Evolutionary conservation across 2,329 filamentous ascomycete species (phyloP).

Genomic region (Pseudogymnoascus sp.): DNA sequence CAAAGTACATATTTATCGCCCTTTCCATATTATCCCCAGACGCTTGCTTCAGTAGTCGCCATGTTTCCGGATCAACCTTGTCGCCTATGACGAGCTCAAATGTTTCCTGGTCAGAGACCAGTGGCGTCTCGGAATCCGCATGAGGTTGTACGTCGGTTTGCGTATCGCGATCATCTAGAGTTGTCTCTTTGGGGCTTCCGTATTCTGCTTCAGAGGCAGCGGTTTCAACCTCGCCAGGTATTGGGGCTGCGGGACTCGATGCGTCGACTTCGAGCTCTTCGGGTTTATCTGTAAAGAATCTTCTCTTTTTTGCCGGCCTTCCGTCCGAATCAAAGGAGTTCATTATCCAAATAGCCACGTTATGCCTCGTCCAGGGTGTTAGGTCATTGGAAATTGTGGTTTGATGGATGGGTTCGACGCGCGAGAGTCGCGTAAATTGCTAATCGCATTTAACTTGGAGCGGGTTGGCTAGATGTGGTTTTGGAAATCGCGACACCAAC

Average conservation of each 20-base stretch:
- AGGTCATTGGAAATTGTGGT: background rate
- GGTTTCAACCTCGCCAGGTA: background rate
- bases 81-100: slow-evolving; percentile 55
- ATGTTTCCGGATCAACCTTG: slow-evolving; percentile 40
- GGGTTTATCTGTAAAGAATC: slow-evolving; percentile 36
- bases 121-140: slow-evolving; percentile 14
- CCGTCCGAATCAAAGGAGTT: slow-evolving; percentile 32
- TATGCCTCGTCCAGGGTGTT: background rate
- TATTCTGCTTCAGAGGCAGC: background rate
- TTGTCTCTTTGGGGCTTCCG: background rate
- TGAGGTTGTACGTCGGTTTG: slow-evolving; percentile 20
- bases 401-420: background rate
- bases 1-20: slow-evolving; percentile 63
- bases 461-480: slow-evolving; percentile 1
- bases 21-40: slow-evolving; percentile 52
- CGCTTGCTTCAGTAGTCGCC: slow-evolving; percentile 43
- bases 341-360: slow-evolving; percentile 23
- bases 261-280: slow-evolving; percentile 20
- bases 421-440: slow-evolving; percentile 4
- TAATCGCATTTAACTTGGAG: background rate
- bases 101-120: slow-evolving; percentile 44
- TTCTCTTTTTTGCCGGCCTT: slow-evolving; percentile 40
- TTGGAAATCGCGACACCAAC: background rate
- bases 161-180: background rate
- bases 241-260: slow-evolving; percentile 12